Evolutionary conservation across 257 asterid genomes (phyloP).

Genomic region (Leonotis leonurus): DNA sequence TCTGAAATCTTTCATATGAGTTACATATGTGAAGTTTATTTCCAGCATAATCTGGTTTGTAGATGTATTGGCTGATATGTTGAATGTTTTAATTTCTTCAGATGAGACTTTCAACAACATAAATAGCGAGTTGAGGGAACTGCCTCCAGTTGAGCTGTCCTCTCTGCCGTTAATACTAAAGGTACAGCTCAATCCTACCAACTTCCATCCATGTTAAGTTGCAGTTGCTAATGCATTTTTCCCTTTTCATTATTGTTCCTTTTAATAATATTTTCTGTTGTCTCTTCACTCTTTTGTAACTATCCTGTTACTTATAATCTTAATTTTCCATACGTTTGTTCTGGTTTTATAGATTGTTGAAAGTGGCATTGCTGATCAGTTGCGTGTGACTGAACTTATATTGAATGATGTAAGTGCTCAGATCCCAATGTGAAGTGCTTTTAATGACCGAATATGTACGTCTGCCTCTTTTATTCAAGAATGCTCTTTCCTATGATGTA

Average conservation of each 20-base stretch:
- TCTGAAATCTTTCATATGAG: neutral
- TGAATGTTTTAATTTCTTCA: constrained; percentile 23
- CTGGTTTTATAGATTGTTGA: constrained; percentile 64
- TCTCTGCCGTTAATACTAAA: constrained; percentile 79
- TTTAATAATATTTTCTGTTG: neutral
- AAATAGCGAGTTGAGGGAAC: constrained; percentile 76
- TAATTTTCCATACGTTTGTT: neutral
- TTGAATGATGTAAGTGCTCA: constrained; percentile 63
- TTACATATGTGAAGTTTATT: neutral
- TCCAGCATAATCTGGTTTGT: neutral
- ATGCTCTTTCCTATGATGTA: neutral
- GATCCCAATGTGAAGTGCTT: neutral
- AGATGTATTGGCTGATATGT: constrained; percentile 15
- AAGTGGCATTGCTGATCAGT: constrained; percentile 76
- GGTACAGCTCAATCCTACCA: constrained; percentile 41
- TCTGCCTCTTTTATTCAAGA: neutral
- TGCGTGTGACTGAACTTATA: constrained; percentile 75
- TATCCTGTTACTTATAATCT: constrained; percentile 2
- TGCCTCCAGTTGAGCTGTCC: constrained; percentile 89
- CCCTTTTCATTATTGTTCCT: neutral
- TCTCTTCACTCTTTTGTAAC: constrained; percentile 7
- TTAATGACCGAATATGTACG: constrained; percentile 4
- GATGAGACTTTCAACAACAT: constrained; percentile 68
- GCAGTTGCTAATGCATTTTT: neutral
- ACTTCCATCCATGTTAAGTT: constrained; percentile 7